Conservation (phyloP, 2,329 filamentous ascomycete genomes). For the Incumbomyces lentus region DNA sequence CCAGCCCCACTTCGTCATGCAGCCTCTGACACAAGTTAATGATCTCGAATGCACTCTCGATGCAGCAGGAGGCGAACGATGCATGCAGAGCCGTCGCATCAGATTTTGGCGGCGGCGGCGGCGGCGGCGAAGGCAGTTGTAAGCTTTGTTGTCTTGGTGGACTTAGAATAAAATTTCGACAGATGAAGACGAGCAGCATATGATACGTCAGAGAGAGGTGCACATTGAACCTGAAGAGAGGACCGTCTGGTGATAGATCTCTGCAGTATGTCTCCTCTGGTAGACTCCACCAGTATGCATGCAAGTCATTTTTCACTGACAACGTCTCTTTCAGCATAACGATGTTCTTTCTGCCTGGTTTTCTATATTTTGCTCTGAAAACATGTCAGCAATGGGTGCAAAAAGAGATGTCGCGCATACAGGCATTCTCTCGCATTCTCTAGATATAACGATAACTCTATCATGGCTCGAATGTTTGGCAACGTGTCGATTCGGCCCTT, state of each 20-base stretch:
- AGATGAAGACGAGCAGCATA: constrained; percentile 40
- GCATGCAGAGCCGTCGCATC: constrained; percentile 5
- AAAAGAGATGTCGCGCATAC: constrained; percentile 7
- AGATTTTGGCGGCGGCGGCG: not conserved
- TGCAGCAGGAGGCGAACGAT: constrained; percentile 21
- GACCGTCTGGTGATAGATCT: constrained; percentile 11
- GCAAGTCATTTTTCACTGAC: not conserved
- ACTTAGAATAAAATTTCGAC: constrained; percentile 38
- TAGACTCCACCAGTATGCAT: not conserved
- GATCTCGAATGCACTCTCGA: constrained; percentile 22
- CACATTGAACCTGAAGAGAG: constrained; percentile 13
- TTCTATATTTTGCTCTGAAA: not conserved
- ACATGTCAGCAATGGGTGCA: not conserved
- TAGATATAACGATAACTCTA: constrained; percentile 16
- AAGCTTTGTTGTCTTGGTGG: not conserved
- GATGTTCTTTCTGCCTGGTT: too few species aligned
- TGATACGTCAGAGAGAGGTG: constrained; percentile 35
- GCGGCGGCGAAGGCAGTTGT: not conserved
- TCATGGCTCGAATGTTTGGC: constrained; percentile 29
- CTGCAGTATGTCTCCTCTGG: constrained; percentile 1
- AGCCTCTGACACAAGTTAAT: constrained; percentile 22
- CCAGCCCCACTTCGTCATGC: constrained; percentile 22
- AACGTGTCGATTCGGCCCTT: constrained; percentile 22
- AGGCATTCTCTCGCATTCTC: constrained; percentile 20
- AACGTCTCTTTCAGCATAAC: too few species aligned